These are phyloP conservation scores for Heteromeles arbutifolia DNA, from an alignment of 306 rosid genomes.

Conservation along the genomic window DNA sequence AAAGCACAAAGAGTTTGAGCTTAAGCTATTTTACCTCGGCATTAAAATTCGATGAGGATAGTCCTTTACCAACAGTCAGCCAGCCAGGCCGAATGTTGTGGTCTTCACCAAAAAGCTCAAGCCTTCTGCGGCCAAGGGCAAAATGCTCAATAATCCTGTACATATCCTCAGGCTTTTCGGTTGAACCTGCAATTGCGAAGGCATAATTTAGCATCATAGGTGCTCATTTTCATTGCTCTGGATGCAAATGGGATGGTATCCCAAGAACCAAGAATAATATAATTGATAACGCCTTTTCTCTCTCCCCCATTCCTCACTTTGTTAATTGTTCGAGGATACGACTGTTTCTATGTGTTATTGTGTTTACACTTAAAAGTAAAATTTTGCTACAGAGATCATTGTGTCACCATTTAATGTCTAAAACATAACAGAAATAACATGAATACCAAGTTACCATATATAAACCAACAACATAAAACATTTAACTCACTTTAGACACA, in stretches of 20 bases:
- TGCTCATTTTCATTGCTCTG: slow-evolving; percentile 8
- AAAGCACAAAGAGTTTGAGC: not conserved
- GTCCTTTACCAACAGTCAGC: slow-evolving; percentile 79
- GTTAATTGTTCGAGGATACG: not conserved
- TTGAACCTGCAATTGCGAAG: slow-evolving; percentile 63
- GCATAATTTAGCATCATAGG: not conserved
- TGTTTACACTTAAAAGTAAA: not conserved
- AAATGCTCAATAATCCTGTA: slow-evolving; percentile 97
- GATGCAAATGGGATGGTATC: not conserved
- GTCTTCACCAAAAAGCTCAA: slow-evolving; percentile 96
- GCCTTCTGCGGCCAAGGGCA: slow-evolving; percentile 97
- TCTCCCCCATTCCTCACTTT: not conserved
- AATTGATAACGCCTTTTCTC: not conserved
- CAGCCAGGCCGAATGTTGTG: slow-evolving; percentile 95
- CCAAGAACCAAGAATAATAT: not conserved
- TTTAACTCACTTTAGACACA: not conserved
- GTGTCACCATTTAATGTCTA: not conserved
- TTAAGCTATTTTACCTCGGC: slow-evolving; percentile 51
- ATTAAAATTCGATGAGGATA: slow-evolving; percentile 79
- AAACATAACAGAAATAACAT: not conserved
- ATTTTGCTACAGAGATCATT: not conserved
- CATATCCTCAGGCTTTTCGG: slow-evolving; percentile 98
- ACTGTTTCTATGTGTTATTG: not conserved
- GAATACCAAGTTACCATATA: not conserved
- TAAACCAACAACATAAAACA: not conserved